These are phyloP conservation scores for Penicillium alfredii DNA, from an alignment of 495 filamentous ascomycete species.

Conservation along the genomic window DNA sequence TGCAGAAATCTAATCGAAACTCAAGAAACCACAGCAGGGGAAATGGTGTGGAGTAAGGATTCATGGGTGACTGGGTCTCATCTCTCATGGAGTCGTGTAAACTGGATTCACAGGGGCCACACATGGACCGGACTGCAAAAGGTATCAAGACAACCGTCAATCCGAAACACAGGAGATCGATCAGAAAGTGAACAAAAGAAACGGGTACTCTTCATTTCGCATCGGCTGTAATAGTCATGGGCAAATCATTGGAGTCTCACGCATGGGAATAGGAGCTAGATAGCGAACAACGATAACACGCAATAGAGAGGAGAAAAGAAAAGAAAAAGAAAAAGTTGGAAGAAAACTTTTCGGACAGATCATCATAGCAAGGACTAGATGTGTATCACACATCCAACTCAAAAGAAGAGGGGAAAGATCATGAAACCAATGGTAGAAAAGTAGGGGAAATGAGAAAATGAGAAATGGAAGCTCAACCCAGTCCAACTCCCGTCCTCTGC, in stretches of 20 bases:
- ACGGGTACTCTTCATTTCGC: slow-evolving; percentile 30
- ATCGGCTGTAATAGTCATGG: slow-evolving; percentile 39
- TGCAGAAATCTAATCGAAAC: too few relatives aligned
- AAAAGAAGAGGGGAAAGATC: slow-evolving; percentile 21
- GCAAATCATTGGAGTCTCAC: slow-evolving; percentile 35
- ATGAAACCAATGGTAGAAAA: slow-evolving; percentile 20
- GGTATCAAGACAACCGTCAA: not conserved
- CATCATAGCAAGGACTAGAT: slow-evolving; percentile 35
- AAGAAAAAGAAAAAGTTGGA: slow-evolving; percentile 8
- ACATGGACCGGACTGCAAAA: slow-evolving; percentile 6
- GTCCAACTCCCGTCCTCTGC: slow-evolving; percentile 18
- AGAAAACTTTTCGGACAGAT: slow-evolving; percentile 43
- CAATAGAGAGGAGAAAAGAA: slow-evolving; percentile 17
- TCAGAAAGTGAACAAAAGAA: slow-evolving; percentile 15
- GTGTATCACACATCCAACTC: slow-evolving; percentile 32
- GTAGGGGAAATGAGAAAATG: slow-evolving; percentile 9
- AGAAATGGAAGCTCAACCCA: slow-evolving; percentile 13
- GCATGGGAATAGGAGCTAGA: slow-evolving; percentile 36
- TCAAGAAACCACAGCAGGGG: too few relatives aligned
- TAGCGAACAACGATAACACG: slow-evolving; percentile 22
- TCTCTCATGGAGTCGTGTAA: too few relatives aligned
- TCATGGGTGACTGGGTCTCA: too few relatives aligned
- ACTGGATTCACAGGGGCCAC: slow-evolving; percentile 12
- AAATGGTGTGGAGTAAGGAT: too few relatives aligned
- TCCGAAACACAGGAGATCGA: slow-evolving; percentile 4